Base-by-base conservation (phyloP, 139 green algal genomes). In the Chlorella vulgaris region DNA sequence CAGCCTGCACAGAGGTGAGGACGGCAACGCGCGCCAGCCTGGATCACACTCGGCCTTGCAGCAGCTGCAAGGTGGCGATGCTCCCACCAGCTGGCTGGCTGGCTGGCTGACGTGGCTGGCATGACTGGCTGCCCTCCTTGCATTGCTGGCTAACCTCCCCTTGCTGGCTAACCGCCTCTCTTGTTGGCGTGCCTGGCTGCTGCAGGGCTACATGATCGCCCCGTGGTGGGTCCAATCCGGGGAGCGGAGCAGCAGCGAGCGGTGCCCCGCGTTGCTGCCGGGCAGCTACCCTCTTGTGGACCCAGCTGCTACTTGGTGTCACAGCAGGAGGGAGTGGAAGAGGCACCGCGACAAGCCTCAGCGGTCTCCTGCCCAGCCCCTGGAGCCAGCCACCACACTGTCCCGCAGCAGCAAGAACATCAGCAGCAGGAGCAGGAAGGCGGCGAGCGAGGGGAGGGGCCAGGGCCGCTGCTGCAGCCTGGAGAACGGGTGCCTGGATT, bases 1-100 rank as follows among this genome's bases (percentile, higher is more conserved):
- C 89, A 77, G 84, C 31, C 76, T 78, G 19, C 90, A 94, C 63
- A 60, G 40, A 24, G 83, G 87, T 39, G 55, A 35, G 24, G 83
- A 89, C 31, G n/a, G 26, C 5, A 29, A 5, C n/a, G 22, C n/a
- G 22, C 7, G 22, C 22, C n/a, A 66, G 22, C 58, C 22, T 66
- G 21, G 58, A 13, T 66, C n/a, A 7, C n/a, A 7, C 21, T 10
- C 7, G 22, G 7, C 58, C n/a, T n/a, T 66, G 22, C 58, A n/a
- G 58, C 70, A 61, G 3, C 40, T 82, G 76, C 62, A 71, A 24
- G 78, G n/a, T n/a, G n/a, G n/a, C n/a, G n/a, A n/a, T n/a, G n/a
- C n/a, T n/a, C n/a, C n/a, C n/a, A n/a, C n/a, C n/a, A n/a, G n/a
- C n/a, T n/a, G n/a, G n/a, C n/a, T n/a, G n/a, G n/a, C n/a, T n/a